Base-by-base conservation (phyloP, 2,329 filamentous ascomycete genomes). In the Lasiodiplodia sp. region DNA sequence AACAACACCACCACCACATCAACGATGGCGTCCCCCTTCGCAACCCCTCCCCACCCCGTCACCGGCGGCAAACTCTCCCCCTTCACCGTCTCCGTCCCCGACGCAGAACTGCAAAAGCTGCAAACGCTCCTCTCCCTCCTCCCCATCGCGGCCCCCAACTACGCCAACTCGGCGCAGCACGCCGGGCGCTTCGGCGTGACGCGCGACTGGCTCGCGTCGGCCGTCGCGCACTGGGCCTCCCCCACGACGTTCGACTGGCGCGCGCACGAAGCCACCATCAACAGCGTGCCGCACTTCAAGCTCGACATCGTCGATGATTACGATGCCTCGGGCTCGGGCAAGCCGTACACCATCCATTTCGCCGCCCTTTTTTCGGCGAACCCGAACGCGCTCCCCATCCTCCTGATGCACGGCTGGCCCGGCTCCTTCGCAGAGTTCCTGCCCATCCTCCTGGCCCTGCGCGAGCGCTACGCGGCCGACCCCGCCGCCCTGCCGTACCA, bases 321-420 rank as follows among this genome's bases (percentile, higher is more conserved):
- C 8, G 21, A 28, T 10, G 23, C 10, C 0, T 6, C 49, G 0
- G 49, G 49, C 21, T 12, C 21, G 0, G 75, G 76, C 12, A 74
- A 76, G 12, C 74, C 72, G 0, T 76, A 84, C 55, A 76, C 81
- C 11, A 75, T 89, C 38, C 87, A 89, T 71, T 89, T 89, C 71
- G 73, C 84, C 2, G 87, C 80, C 0, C 76, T 89, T 0, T 89
- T 89, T 68, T 88, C 87, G 0, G 73, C 82, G 66, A 84, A 83
- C 40, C 70, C 77, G 3, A 83, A 86, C 71, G 87, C 87, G 0
- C 77, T 85, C 4, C 87, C 87, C 0, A 73, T 88, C 18, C 69
- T 85, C 3, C 80, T 87, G 55, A 73, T 87, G 67, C 87, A 89
- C 72, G 87, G 87, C 37, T 89, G 86, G 86, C 87, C 87, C 0